phyloP scores from a whole-genome alignment of 2,329 filamentous ascomycete species.

The Xylaria sp. region DNA sequence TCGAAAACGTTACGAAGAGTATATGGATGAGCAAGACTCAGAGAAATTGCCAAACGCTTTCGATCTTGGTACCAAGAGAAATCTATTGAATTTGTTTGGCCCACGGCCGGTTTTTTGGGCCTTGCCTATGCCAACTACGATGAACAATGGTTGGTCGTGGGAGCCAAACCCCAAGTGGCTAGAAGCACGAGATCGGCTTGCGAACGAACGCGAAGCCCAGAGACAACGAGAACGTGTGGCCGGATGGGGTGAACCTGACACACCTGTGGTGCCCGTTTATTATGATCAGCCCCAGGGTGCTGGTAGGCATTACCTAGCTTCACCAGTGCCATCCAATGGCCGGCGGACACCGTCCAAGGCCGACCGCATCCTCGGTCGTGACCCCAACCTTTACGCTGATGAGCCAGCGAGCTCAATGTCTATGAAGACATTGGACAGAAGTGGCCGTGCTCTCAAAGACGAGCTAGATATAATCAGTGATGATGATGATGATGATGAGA shows the following conservation, averaged over 20 bases:
- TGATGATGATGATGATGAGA: slow-evolving; percentile 45
- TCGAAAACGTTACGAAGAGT: slow-evolving; percentile 66
- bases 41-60: slow-evolving; percentile 91
- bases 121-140: slow-evolving; percentile 82
- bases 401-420: slow-evolving; percentile 49
- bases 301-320: slow-evolving; percentile 43
- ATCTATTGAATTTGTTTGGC: slow-evolving; percentile 83
- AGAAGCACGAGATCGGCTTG: slow-evolving; percentile 70
- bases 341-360: slow-evolving; percentile 59
- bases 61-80: slow-evolving; percentile 82
- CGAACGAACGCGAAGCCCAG: slow-evolving; percentile 63
- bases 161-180: slow-evolving; percentile 83
- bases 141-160: slow-evolving; percentile 94
- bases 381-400: slow-evolving; percentile 61
- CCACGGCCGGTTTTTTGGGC: slow-evolving; percentile 74
- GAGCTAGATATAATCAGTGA: slow-evolving; percentile 43
- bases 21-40: slow-evolving; percentile 88
- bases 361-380: slow-evolving; percentile 62
- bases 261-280: slow-evolving; percentile 30
- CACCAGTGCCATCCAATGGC: slow-evolving; percentile 34
- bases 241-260: slow-evolving; percentile 64
- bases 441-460: slow-evolving; percentile 50
- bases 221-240: slow-evolving; percentile 67
- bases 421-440: slow-evolving; percentile 54
- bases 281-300: slow-evolving; percentile 37